Conservation (phyloP, 1,284 basidiomycete genomes). For the Blastosporella zonata region DNA sequence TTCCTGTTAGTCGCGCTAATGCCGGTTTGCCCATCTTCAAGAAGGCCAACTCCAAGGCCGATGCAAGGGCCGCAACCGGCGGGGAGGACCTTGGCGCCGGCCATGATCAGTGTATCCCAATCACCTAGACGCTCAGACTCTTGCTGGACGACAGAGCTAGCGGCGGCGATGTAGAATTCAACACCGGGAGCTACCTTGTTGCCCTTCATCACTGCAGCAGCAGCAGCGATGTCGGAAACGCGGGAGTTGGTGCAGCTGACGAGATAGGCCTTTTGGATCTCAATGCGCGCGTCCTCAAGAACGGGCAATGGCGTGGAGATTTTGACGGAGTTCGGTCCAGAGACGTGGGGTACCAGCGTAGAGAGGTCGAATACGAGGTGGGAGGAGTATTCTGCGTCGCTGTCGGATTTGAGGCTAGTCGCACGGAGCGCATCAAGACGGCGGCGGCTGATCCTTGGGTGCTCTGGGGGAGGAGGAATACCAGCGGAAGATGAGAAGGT, state of each 20-base stretch:
- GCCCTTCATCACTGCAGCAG: conserved; percentile 85
- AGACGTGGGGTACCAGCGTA: conserved; percentile 92
- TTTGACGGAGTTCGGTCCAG: conserved; percentile 98
- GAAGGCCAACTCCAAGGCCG: conserved; percentile 87
- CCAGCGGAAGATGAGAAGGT: conserved; percentile 63
- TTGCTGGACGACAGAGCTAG: conserved; percentile 87
- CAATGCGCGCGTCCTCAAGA: conserved; percentile 72
- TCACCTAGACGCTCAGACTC: conserved; percentile 86
- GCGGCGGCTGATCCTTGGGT: conserved; percentile 83
- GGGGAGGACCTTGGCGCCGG: conserved; percentile 91
- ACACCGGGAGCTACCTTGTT: conserved; percentile 87
- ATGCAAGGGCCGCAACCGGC: conserved; percentile 99
- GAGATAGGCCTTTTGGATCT: conserved; percentile 97
- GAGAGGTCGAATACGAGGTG: conserved; percentile 92
- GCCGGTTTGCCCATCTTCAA: conserved; percentile 93
- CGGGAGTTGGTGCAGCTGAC: conserved; percentile 99
- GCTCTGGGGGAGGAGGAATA: conserved; percentile 72
- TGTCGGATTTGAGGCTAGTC: conserved; percentile 66
- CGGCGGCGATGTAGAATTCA: conserved; percentile 97
- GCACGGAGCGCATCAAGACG: conserved; percentile 69
- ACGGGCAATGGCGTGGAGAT: conserved; percentile 87
- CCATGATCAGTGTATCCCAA: conserved; percentile 83
- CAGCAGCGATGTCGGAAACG: conserved; percentile 90
- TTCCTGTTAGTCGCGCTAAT: conserved; percentile 99
- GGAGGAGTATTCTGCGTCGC: conserved; percentile 81